These are phyloP conservation scores for Pseudonectria foliicola DNA, from an alignment of 2,329 filamentous ascomycete species.

Conservation along the genomic window DNA sequence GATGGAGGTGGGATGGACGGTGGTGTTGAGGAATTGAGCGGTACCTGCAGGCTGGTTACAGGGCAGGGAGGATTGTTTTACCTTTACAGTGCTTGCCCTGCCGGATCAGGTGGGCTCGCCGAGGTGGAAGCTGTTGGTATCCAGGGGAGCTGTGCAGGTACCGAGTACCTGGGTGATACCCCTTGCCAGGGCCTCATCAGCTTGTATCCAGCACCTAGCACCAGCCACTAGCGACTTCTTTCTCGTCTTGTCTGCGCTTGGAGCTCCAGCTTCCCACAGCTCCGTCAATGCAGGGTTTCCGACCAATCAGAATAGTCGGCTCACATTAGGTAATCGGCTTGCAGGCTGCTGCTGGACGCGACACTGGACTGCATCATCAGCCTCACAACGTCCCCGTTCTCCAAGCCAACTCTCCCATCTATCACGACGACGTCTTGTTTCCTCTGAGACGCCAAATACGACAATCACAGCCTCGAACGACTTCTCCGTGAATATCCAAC, in stretches of 20 bases:
- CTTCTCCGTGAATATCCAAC: not conserved
- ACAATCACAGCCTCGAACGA: constrained; percentile 2
- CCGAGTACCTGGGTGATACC: constrained; percentile 1
- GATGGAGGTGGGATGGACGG: too few species aligned
- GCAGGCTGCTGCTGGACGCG: constrained; percentile 33
- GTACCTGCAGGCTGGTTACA: too few species aligned
- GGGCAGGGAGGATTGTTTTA: too few species aligned
- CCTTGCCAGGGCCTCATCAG: not conserved
- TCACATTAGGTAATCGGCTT: constrained; percentile 24
- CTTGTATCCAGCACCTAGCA: not conserved
- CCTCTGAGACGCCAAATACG: not conserved
- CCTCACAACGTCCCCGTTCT: constrained; percentile 1
- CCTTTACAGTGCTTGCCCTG: too few species aligned
- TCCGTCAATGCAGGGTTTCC: not conserved
- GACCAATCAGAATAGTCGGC: constrained; percentile 23
- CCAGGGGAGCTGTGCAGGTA: not conserved
- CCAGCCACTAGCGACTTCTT: too few species aligned
- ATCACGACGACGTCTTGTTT: constrained; percentile 1
- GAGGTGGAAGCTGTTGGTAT: not conserved
- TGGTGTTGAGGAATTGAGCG: too few species aligned
- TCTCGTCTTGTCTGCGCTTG: too few species aligned
- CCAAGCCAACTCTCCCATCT: not conserved
- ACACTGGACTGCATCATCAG: constrained; percentile 19
- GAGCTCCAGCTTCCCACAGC: too few species aligned
- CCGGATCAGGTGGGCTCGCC: not conserved